Evolutionary conservation across 257 asterid species (phyloP), one percentile per base, ranked within the genome.

Genomic region (Solanum chilense): DNA sequence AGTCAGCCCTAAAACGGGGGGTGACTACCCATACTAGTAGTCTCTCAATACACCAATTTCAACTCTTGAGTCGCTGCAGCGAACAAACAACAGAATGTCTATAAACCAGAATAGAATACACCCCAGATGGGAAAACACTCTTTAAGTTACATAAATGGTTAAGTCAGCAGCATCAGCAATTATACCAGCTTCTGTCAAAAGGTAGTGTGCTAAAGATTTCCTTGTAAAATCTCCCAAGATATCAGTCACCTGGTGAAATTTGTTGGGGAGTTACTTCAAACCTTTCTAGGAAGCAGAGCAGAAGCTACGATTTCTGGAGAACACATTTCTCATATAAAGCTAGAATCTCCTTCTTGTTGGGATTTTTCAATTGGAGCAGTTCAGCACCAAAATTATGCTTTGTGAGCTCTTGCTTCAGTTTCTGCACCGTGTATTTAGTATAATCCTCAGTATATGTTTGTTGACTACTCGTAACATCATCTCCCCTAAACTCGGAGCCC

Each of bases 331-430:
- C 98, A 31, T 96, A 95, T 60, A 96, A 94, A 83, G 98, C 98
- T 25, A 95, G 9, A 87, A 95, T 90, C 21, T 95, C 98, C 89
- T 91, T 94, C 84, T 95, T 96, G 86, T 70, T 88, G 3, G 98
- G 96, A 82, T 88, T 92, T 91, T 89, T 95, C 95, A 94, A 87
- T 20, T 90, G 91, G 88, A 94, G 92, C 88, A 96, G 90, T 92
- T 94, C 98, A 20, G 91, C 95, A 6, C 98, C 99, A 82, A 92
- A 93, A 86, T 94, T 91, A 74, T 93, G 95, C 49, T 75, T 91
- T 4, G 98, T 94, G 49, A 97, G 93, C 92, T 93, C 97, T 56
- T 94, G 97, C 92, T 88, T 97, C 93, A 97, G 93, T 89, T 86
- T 93, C 88, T 80, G 94, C 23, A 94, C 76, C 0, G 98, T 97